A percentile compares a stretch with the other conserved stretches of the same genome.
phyloP scores from a whole-genome alignment of 345 rosid species.

The Hypericum androsaemum region DNA sequence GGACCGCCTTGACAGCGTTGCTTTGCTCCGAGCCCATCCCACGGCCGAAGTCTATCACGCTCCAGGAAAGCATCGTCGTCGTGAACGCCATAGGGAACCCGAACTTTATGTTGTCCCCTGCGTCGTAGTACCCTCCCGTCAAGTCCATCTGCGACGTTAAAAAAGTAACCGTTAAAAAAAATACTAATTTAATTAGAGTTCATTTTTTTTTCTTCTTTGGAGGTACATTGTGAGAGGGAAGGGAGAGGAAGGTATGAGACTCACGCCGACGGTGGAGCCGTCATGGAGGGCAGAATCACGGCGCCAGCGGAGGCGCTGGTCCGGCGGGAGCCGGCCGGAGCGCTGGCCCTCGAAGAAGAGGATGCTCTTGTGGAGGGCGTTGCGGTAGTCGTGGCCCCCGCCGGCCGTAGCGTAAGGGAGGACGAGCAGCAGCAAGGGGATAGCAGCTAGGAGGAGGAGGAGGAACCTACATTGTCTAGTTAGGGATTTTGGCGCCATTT shows the following conservation, averaged over 20 bases:
- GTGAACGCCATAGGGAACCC: constrained; percentile 32
- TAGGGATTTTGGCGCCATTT: no score
- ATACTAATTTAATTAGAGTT: background rate
- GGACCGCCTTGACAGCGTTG: constrained; percentile 23
- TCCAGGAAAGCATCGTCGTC: constrained; percentile 24
- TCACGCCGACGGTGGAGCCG: constrained; percentile 22
- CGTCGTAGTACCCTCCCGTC: constrained; percentile 29
- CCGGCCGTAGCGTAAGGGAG: constrained; percentile 21
- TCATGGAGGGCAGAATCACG: constrained; percentile 24
- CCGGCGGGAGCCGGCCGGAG: constrained; percentile 24
- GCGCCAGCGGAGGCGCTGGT: constrained; percentile 24
- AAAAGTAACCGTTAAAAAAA: background rate
- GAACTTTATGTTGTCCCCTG: constrained; percentile 29
- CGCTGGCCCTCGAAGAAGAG: constrained; percentile 19
- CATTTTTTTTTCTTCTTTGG: no score
- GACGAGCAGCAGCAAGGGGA: constrained; percentile 24
- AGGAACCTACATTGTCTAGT: no score
- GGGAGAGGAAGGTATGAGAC: background rate
- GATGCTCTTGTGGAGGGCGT: constrained; percentile 27
- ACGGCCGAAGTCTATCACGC: constrained; percentile 25
- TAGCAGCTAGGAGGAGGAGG: background rate
- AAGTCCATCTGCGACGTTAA: constrained; percentile 15
- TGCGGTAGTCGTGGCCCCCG: constrained; percentile 16
- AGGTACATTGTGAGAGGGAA: background rate
- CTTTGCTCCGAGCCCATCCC: constrained; percentile 24